Evolutionary conservation across 2,329 filamentous ascomycete species (phyloP).

Genomic region (Fusarium oligoseptatum): DNA sequence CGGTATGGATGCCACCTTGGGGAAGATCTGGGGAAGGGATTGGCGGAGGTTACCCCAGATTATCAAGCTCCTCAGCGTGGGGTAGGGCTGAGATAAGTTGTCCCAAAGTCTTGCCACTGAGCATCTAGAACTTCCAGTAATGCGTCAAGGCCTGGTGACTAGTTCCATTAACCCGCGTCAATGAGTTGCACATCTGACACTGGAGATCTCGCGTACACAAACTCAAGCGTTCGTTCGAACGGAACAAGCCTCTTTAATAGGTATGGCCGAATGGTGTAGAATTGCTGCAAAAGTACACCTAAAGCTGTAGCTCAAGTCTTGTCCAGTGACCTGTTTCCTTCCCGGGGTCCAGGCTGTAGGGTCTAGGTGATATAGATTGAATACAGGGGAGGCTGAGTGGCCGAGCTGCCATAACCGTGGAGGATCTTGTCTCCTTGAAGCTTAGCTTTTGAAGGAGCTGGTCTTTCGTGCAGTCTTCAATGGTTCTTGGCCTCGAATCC

Average conservation of each 20-base stretch:
- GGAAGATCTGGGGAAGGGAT: background rate
- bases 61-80: background rate
- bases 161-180: background rate
- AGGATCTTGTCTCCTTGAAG: background rate
- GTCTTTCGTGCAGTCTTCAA: background rate
- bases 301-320: background rate
- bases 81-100: background rate
- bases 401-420: background rate
- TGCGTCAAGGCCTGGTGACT: background rate
- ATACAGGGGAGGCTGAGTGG: background rate
- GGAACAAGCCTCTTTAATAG: too few species aligned
- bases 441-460: background rate
- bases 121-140: background rate
- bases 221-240: background rate
- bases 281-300: background rate
- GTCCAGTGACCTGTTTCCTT: background rate
- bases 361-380: background rate
- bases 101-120: background rate
- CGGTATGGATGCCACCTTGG: background rate
- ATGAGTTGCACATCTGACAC: background rate
- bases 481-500: background rate
- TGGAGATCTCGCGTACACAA: background rate
- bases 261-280: too few species aligned
- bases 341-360: too few species aligned
- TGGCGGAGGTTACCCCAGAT: constrained; percentile 1